These are phyloP conservation scores for Catunica adiposa DNA, from an alignment of 2,329 filamentous ascomycete species.

Conservation along the genomic window DNA sequence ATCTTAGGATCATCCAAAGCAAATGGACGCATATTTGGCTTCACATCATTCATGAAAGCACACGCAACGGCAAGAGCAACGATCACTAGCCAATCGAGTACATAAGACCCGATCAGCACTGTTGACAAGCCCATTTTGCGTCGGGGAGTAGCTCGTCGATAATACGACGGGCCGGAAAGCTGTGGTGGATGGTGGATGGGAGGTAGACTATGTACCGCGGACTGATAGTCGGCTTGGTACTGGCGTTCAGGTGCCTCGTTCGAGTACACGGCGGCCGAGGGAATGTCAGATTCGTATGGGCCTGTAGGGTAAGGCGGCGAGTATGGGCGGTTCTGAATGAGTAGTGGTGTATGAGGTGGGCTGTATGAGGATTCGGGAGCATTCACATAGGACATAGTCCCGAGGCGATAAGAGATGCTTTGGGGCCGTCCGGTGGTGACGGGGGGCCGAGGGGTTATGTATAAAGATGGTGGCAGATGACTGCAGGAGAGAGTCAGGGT, in stretches of 20 bases:
- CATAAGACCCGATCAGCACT: slow-evolving; percentile 43
- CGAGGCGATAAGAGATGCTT: background rate
- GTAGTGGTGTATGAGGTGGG: slow-evolving; percentile 8
- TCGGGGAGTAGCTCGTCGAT: background rate
- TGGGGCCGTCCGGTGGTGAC: background rate
- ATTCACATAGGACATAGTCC: slow-evolving; percentile 9
- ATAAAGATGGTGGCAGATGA: background rate
- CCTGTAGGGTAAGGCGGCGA: background rate
- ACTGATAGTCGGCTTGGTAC: background rate
- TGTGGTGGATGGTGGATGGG: slow-evolving; percentile 4
- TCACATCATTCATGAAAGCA: slow-evolving; percentile 39
- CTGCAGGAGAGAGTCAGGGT: background rate
- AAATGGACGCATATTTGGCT: slow-evolving; percentile 54
- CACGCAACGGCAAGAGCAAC: slow-evolving; percentile 41
- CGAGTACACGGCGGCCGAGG: background rate
- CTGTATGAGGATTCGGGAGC: slow-evolving; percentile 10
- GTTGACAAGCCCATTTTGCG: slow-evolving; percentile 12
- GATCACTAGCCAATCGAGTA: slow-evolving; percentile 59
- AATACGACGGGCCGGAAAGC: background rate
- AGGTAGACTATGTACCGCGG: background rate
- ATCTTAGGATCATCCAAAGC: slow-evolving; percentile 57
- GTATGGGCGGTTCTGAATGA: background rate
- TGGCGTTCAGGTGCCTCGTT: background rate
- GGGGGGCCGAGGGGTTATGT: background rate
- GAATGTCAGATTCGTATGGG: background rate